These are phyloP conservation scores for Osmanthus fragrans DNA, from an alignment of 257 asterid species.

Conservation along the genomic window DNA sequence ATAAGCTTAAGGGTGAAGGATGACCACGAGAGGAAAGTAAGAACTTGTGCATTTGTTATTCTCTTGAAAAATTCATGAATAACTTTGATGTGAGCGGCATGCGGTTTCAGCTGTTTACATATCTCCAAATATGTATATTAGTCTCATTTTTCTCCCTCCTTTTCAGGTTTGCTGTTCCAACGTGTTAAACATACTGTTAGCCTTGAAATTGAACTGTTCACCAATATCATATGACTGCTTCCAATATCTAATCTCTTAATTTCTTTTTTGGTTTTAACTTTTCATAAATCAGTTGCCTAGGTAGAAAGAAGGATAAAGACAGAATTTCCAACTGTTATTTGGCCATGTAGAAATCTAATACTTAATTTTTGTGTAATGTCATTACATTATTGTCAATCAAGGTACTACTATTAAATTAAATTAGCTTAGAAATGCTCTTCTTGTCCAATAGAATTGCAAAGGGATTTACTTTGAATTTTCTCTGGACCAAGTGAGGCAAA, in stretches of 20 bases:
- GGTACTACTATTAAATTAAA: too few species aligned
- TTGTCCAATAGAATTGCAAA: too few species aligned
- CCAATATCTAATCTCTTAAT: neutral
- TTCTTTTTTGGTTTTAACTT: neutral
- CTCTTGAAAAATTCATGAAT: constrained; percentile 44
- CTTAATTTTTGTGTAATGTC: neutral
- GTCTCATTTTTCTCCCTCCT: neutral
- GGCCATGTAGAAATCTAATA: neutral
- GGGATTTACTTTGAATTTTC: too few species aligned
- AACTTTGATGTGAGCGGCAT: constrained; percentile 34
- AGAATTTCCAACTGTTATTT: too few species aligned
- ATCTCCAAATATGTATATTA: constrained; percentile 25
- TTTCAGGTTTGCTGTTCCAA: neutral
- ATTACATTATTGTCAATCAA: neutral
- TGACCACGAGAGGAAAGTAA: constrained; percentile 25
- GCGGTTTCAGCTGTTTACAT: constrained; percentile 24
- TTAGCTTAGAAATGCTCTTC: too few species aligned
- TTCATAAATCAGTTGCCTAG: neutral
- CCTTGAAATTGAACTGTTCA: neutral
- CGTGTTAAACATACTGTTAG: neutral
- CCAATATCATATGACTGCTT: neutral
- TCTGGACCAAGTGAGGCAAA: too few species aligned
- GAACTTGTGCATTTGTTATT: constrained; percentile 18
- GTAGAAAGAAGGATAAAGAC: neutral
- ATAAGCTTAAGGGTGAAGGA: constrained; percentile 23